These are phyloP conservation scores for Microstegium vimineum DNA, from an alignment of 176 grass and related monocot genomes.

Conservation along the genomic window DNA sequence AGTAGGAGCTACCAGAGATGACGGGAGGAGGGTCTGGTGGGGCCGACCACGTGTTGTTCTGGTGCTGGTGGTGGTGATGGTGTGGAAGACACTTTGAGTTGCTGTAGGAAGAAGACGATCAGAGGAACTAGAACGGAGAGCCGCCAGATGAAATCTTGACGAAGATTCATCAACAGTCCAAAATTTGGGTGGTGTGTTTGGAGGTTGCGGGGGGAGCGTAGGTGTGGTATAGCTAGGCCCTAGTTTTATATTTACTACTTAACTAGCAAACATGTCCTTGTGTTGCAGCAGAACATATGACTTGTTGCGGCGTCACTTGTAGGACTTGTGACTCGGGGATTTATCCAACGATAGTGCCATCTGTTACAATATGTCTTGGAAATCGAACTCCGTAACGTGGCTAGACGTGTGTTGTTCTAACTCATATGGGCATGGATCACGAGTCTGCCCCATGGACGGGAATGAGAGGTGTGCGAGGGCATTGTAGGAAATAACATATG, in stretches of 20 bases:
- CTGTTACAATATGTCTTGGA: neutral
- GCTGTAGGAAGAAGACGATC: neutral
- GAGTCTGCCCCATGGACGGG: neutral
- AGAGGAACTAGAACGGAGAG: neutral
- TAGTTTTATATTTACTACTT: neutral
- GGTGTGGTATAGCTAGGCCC: neutral
- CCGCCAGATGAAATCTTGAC: neutral
- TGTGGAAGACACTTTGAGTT: neutral
- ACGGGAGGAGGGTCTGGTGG: neutral
- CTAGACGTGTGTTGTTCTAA: neutral
- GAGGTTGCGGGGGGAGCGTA: neutral
- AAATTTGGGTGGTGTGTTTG: neutral
- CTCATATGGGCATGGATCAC: neutral
- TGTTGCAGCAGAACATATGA: neutral
- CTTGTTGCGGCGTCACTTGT: neutral
- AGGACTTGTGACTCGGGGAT: neutral
- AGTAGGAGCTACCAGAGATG: neutral
- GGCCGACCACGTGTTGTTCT: neutral
- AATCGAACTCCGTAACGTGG: neutral
- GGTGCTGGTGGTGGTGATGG: neutral
- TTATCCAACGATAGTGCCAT: neutral
- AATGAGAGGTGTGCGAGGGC: neutral
- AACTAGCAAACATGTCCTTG: neutral
- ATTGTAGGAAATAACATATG: neutral
- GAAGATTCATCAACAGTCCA: neutral